Base-by-base conservation (phyloP, 139 green algal species). In the Chlorella sp. region DNA sequence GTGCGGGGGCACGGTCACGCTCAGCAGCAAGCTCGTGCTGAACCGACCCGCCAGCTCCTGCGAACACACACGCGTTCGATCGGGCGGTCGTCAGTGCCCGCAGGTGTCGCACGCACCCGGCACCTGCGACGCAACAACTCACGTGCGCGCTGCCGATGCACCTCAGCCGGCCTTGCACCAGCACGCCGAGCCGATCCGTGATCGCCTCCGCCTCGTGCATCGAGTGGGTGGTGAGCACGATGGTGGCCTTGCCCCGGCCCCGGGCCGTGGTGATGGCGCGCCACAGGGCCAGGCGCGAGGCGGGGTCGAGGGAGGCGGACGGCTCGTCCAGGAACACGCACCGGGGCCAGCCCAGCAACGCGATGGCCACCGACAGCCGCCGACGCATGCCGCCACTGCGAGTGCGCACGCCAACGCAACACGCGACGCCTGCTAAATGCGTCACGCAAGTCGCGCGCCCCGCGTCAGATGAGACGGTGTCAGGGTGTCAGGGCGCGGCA, bases 161-260 rank as follows among this genome's bases (percentile, higher is more conserved):
- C 50, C 83, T 82, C 77, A 98, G 83, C 22, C 77, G 61, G 2
- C 93, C 93, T 1, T 69, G 76, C 51, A 89, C 83, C 85, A 98
- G 93, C 73, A 98, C 92, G 75, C 86, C 91, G 63, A 98, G 87
- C 33, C 91, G 79, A 69, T 87, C 82, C 50, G 89, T 92, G 73
- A 98, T 82, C 31, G 86, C 90, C 75, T 97, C 93, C 60, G 90
- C 93, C 83, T 98, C 93, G 81, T 95, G 91, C 93, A 98, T 97
- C 72, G 72, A 88, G 83, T 96, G 90, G 2, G 84, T 91, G 23
- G 89, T 96, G 31, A 96, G 82, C 35, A 96, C 79, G 27, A 96
- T 77, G 14, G 86, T 83, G 35, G 80, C 74, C 82, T 75, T 1
- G 78, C 82, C 50, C 66, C 62, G 2, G 50, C 62, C 27, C 78